Evolutionary conservation across 768 basidiomycete genomes (phyloP).

Genomic region (Russula brevipes): DNA sequence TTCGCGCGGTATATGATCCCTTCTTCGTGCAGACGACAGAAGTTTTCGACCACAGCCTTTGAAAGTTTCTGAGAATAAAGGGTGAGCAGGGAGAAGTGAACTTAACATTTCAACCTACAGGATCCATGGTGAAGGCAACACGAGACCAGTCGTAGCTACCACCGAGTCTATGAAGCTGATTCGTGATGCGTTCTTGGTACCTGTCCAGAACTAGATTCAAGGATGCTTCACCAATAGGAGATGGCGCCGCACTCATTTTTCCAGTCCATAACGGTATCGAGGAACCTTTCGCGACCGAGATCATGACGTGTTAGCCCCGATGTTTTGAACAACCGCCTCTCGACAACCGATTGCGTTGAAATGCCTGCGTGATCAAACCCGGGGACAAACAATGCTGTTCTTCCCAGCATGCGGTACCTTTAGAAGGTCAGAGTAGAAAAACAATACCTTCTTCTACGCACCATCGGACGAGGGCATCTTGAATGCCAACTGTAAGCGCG

Average conservation of each 20-base stretch:
- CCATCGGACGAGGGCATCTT: slow-evolving; percentile 89
- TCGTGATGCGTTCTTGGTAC: slow-evolving; percentile 90
- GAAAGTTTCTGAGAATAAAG: slow-evolving; percentile 47
- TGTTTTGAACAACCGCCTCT: slow-evolving; percentile 82
- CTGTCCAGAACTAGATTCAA: slow-evolving; percentile 36
- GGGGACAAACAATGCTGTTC: slow-evolving; percentile 82
- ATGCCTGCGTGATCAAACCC: slow-evolving; percentile 99
- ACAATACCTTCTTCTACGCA: slow-evolving; percentile 32
- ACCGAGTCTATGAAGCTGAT: slow-evolving; percentile 82
- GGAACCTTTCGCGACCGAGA: slow-evolving; percentile 87
- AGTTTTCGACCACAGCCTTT: slow-evolving; percentile 86
- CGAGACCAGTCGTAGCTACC: slow-evolving; percentile 94
- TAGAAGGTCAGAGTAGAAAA: background rate
- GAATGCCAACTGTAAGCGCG: slow-evolving; percentile 84
- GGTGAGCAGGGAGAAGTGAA: background rate
- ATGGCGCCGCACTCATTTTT: slow-evolving; percentile 76
- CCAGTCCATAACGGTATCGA: slow-evolving; percentile 92
- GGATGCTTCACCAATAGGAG: background rate
- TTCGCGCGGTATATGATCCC: slow-evolving; percentile 94
- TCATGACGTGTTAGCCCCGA: slow-evolving; percentile 84
- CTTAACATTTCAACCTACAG: slow-evolving; percentile 42
- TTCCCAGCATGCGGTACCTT: slow-evolving; percentile 96
- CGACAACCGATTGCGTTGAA: slow-evolving; percentile 96
- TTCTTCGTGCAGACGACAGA: slow-evolving; percentile 86
- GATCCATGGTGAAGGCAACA: slow-evolving; percentile 92